A percentile compares a stretch with the other conserved stretches of the same genome.
Evolutionary conservation across 805 yeast genomes (phyloP).

Genomic region (Candida taoyuanica): DNA sequence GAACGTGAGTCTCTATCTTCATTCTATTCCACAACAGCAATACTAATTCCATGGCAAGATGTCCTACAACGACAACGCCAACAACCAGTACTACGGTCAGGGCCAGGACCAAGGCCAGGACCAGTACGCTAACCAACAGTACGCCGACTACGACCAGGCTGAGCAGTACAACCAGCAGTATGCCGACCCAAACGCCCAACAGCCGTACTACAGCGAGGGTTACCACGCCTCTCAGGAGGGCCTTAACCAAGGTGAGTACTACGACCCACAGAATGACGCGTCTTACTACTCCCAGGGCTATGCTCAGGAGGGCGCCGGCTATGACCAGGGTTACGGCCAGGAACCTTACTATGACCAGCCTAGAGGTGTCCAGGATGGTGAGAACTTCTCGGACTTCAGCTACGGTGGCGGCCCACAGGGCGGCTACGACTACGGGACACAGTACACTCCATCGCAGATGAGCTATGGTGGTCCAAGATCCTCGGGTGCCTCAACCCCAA

Average conservation of each 20-base stretch:
- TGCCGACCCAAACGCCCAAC: conserved; percentile 35
- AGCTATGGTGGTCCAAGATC: conserved; percentile 82
- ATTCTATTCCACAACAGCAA: no score
- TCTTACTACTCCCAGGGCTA: conserved; percentile 46
- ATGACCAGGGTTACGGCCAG: conserved; percentile 52
- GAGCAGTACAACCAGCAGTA: conserved; percentile 36
- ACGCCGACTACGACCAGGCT: conserved; percentile 26
- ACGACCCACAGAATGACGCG: conserved; percentile 29
- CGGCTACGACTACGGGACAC: conserved; percentile 60
- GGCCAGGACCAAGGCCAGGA: conserved; percentile 12
- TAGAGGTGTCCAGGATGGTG: conserved; percentile 46
- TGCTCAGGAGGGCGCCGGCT: conserved; percentile 29
- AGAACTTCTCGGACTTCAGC: conserved; percentile 63
- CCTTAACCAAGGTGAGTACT: conserved; percentile 26
- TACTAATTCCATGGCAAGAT: no score
- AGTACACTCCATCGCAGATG: conserved; percentile 82
- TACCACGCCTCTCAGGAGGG: conserved; percentile 31
- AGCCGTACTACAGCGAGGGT: conserved; percentile 37
- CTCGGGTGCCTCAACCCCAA: conserved; percentile 93
- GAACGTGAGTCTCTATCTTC: background rate
- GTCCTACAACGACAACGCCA: conserved; percentile 16
- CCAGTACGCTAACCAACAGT: conserved; percentile 18
- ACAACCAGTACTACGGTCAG: conserved; percentile 14
- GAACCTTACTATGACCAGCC: conserved; percentile 48
- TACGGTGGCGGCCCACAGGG: conserved; percentile 54